Percentiles rank a stretch among this genome's conserved stretches.
Conservation (phyloP, 2,329 filamentous ascomycete species). For the Domatiomyces globalis region DNA sequence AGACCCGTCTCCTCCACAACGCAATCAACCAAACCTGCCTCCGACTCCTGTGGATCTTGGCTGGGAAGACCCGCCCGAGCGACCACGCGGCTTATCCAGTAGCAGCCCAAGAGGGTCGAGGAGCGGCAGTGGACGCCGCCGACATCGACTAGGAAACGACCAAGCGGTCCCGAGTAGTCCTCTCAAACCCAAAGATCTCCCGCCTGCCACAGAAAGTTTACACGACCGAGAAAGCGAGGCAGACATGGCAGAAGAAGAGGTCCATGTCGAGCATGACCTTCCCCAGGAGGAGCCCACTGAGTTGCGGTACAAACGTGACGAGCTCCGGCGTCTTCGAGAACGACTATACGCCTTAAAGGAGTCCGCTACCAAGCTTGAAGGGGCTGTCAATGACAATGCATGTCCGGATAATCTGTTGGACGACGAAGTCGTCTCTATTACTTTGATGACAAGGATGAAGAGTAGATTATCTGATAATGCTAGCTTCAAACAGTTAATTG, state of each 20-base stretch:
- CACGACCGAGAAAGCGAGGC: constrained; percentile 1
- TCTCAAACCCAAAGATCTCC: constrained; percentile 11
- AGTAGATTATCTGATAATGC: neutral
- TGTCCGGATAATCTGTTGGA: neutral
- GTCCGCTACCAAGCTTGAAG: constrained; percentile 2
- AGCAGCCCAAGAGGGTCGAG: constrained; percentile 14
- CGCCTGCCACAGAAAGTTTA: neutral
- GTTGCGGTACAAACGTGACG: constrained; percentile 3
- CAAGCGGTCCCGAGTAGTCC: constrained; percentile 15
- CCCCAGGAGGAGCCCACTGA: constrained; percentile 3
- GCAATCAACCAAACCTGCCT: constrained; percentile 15
- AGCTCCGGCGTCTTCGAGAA: constrained; percentile 3
- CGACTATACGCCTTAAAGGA: constrained; percentile 3
- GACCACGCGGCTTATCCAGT: constrained; percentile 15
- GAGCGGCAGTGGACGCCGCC: constrained; percentile 10
- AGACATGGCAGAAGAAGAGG: constrained; percentile 6
- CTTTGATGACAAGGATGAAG: neutral
- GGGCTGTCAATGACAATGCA: neutral
- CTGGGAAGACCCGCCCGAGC: constrained; percentile 8
- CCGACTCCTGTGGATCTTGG: constrained; percentile 18
- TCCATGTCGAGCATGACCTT: constrained; percentile 6
- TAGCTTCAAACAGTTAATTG: neutral
- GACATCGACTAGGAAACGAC: constrained; percentile 3
- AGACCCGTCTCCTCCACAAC: neutral
- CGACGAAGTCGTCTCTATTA: neutral